Evolutionary conservation across 139 green algal species (phyloP).

Genomic region (Tetraselmis chui): DNA sequence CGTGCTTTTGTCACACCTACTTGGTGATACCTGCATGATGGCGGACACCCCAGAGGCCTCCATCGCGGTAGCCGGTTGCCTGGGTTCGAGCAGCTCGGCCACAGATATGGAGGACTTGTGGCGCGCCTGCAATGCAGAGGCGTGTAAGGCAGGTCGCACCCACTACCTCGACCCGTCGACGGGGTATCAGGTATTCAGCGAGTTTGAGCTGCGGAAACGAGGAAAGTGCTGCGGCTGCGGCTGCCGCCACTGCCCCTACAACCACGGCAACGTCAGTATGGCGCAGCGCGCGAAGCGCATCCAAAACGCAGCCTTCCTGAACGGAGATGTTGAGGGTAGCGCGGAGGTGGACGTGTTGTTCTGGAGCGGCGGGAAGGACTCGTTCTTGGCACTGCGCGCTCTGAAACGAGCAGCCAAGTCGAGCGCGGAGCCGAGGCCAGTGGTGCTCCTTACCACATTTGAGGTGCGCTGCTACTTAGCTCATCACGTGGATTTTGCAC

Average conservation of each 20-base stretch:
- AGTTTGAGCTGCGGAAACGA: not conserved
- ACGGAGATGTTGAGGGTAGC: not conserved
- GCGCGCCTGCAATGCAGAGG: not conserved
- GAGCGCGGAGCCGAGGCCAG: not conserved
- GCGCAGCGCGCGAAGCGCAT: not conserved
- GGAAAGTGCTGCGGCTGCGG: constrained; percentile 11
- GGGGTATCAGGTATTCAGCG: constrained; percentile 4
- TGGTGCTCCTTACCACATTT: constrained; percentile 11
- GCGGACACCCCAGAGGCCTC: too few species aligned
- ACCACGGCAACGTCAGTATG: not conserved
- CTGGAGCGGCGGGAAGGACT: constrained; percentile 11
- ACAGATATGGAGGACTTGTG: not conserved
- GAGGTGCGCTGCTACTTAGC: too few species aligned
- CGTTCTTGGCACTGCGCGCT: constrained; percentile 5
- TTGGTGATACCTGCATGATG: too few species aligned
- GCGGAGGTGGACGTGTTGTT: constrained; percentile 7
- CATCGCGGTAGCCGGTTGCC: too few species aligned
- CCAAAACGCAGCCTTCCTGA: not conserved
- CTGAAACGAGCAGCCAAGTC: not conserved
- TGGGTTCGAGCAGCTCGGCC: too few species aligned
- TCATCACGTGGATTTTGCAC: too few species aligned
- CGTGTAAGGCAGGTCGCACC: not conserved
- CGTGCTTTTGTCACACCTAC: too few species aligned
- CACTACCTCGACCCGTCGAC: constrained; percentile 9
- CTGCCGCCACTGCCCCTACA: constrained; percentile 8